phyloP scores from a whole-genome alignment of 2,329 filamentous ascomycete species.

The Cercospora sojina region DNA sequence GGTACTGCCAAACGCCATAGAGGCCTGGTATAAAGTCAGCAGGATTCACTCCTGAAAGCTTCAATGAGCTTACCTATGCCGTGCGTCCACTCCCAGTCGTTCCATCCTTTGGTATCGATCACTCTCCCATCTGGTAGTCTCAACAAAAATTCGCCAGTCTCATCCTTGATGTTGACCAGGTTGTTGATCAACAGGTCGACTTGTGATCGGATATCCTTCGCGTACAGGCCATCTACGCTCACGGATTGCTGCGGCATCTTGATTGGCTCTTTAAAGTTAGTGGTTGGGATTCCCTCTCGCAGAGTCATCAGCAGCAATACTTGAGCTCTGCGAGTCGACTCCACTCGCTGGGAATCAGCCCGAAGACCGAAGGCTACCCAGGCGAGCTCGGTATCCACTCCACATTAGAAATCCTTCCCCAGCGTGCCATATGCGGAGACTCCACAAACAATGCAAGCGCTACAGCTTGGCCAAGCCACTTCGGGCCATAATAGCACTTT shows the following conservation, averaged over 20 bases:
- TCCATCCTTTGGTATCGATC: conserved; percentile 83
- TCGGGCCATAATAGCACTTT: conserved; percentile 9
- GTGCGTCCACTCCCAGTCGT: conserved; percentile 64
- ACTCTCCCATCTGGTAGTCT: conserved; percentile 69
- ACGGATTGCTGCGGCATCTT: conserved; percentile 41
- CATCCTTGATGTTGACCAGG: conserved; percentile 74
- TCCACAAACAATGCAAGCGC: conserved; percentile 12
- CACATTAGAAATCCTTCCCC: conserved; percentile 10
- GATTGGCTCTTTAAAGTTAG: conserved; percentile 7
- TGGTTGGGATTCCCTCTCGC: conserved; percentile 9
- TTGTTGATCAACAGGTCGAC: conserved; percentile 70
- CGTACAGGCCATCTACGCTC: conserved; percentile 41
- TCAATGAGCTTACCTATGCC: conserved; percentile 18
- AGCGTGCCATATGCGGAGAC: conserved; percentile 8
- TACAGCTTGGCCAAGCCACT: conserved; percentile 7
- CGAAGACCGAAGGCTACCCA: conserved; percentile 1
- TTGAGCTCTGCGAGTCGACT: conserved; percentile 1
- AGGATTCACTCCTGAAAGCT: not conserved
- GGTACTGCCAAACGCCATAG: conserved; percentile 80
- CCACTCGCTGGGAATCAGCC: conserved; percentile 11
- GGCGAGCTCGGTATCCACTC: conserved; percentile 1
- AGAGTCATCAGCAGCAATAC: conserved; percentile 14
- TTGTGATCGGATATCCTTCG: conserved; percentile 50
- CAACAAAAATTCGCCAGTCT: conserved; percentile 70
- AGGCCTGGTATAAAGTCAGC: conserved; percentile 65